phyloP scores from a whole-genome alignment of 2,329 filamentous ascomycete species.

The Mariannaea sp. region DNA sequence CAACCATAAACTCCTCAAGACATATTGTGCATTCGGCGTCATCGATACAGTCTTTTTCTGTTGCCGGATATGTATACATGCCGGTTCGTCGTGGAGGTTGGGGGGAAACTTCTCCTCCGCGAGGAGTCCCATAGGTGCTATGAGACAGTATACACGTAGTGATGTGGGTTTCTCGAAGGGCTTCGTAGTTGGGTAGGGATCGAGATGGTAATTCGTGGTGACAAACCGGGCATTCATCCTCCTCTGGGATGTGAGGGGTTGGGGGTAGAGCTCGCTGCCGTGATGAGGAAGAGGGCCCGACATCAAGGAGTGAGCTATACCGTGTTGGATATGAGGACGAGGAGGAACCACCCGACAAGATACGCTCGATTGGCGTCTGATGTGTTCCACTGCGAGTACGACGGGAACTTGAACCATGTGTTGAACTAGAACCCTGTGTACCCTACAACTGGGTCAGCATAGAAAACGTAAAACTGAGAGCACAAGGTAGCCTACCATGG shows the following conservation, averaged over 20 bases:
- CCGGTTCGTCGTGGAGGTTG: constrained; percentile 55
- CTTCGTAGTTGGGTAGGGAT: constrained; percentile 57
- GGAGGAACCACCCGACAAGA: constrained; percentile 45
- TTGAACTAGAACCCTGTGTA: constrained; percentile 26
- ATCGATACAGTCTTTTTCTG: constrained; percentile 71
- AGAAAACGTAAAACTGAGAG: background rate
- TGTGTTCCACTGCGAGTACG: constrained; percentile 40
- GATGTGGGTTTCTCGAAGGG: constrained; percentile 63
- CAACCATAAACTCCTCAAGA: constrained; percentile 67
- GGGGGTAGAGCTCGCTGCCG: constrained; percentile 48
- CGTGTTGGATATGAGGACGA: constrained; percentile 42
- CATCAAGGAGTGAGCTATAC: constrained; percentile 38
- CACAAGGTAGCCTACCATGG: constrained; percentile 49
- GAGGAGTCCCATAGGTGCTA: constrained; percentile 53
- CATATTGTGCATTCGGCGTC: constrained; percentile 71
- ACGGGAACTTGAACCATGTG: constrained; percentile 37
- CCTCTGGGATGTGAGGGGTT: constrained; percentile 64
- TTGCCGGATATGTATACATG: constrained; percentile 67
- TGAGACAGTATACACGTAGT: constrained; percentile 60
- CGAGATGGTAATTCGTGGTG: constrained; percentile 70
- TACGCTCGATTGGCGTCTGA: constrained; percentile 45
- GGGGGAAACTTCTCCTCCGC: constrained; percentile 32
- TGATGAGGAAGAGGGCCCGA: constrained; percentile 46
- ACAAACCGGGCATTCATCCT: constrained; percentile 81
- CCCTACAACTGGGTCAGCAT: constrained; percentile 22